These are phyloP conservation scores for Xerocomus amazonicus DNA, from an alignment of 1,284 basidiomycete genomes.

Conservation along the genomic window DNA sequence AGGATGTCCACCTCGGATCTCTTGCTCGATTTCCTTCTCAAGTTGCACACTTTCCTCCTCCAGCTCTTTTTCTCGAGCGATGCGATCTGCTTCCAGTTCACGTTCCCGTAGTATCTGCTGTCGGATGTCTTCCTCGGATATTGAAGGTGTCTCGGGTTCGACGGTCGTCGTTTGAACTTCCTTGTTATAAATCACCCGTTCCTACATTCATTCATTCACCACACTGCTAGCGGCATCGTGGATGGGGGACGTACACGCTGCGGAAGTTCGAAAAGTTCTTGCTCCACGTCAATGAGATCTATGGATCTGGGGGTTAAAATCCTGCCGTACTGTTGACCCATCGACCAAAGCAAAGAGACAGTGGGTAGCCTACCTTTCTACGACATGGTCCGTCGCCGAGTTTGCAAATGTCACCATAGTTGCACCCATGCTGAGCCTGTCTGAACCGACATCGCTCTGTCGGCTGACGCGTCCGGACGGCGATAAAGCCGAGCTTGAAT, in stretches of 20 bases:
- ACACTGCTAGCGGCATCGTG: background rate
- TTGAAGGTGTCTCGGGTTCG: conserved; percentile 45
- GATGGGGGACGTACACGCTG: conserved; percentile 55
- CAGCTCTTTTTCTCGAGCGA: conserved; percentile 73
- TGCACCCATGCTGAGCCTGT: conserved; percentile 44
- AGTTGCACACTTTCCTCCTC: conserved; percentile 77
- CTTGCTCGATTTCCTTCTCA: conserved; percentile 78
- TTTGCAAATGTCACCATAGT: conserved; percentile 47
- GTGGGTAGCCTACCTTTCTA: conserved; percentile 52
- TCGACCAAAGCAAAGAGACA: background rate
- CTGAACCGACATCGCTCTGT: conserved; percentile 60
- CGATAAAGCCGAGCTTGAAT: conserved; percentile 42
- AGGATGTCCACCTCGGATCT: conserved; percentile 58
- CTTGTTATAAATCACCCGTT: conserved; percentile 91
- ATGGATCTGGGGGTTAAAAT: conserved; percentile 60
- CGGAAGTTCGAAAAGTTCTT: conserved; percentile 88
- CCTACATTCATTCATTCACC: conserved; percentile 39
- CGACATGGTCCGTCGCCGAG: conserved; percentile 60
- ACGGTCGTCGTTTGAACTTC: conserved; percentile 84
- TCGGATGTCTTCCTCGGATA: conserved; percentile 71
- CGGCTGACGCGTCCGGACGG: conserved; percentile 61
- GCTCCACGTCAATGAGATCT: conserved; percentile 81
- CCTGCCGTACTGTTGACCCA: conserved; percentile 34
- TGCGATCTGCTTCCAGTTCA: conserved; percentile 62
- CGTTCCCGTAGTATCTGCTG: conserved; percentile 66